A percentile compares a stretch with the other conserved stretches of the same genome.
These are phyloP conservation scores for Plectosphaerella sp. DNA, from an alignment of 2,329 filamentous ascomycete species.

Conservation along the genomic window DNA sequence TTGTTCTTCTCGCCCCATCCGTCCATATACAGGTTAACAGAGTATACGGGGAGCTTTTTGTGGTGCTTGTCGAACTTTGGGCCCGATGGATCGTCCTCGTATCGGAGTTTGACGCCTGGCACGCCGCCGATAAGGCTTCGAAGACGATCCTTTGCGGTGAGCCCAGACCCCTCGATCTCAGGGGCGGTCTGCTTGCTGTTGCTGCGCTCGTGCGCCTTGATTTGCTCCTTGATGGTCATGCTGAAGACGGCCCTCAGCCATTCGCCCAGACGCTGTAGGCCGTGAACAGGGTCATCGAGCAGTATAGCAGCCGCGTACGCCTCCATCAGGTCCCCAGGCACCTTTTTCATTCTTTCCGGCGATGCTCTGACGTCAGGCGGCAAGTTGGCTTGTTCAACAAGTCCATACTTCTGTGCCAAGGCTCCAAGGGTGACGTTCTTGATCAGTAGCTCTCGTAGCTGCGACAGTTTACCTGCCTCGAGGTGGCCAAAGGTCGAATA, in stretches of 20 bases:
- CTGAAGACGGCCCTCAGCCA: slow-evolving; percentile 79
- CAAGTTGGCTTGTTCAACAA: slow-evolving; percentile 60
- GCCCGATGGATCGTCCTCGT: slow-evolving; percentile 48
- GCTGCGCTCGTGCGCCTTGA: slow-evolving; percentile 25
- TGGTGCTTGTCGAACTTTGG: slow-evolving; percentile 47
- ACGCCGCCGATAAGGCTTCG: slow-evolving; percentile 47
- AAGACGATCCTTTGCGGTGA: slow-evolving; percentile 45
- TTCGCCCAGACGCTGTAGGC: slow-evolving; percentile 54
- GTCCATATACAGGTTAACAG: slow-evolving; percentile 59
- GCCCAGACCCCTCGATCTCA: too few species aligned
- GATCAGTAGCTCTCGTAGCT: slow-evolving; percentile 73
- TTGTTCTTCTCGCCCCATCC: slow-evolving; percentile 64
- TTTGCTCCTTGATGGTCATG: slow-evolving; percentile 53
- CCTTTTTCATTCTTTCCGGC: slow-evolving; percentile 56
- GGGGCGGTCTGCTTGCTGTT: slow-evolving; percentile 9
- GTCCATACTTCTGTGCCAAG: slow-evolving; percentile 66
- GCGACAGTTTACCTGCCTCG: slow-evolving; percentile 64
- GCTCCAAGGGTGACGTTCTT: slow-evolving; percentile 73
- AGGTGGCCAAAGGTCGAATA: slow-evolving; percentile 65
- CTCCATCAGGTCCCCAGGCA: slow-evolving; percentile 84
- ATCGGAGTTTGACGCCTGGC: slow-evolving; percentile 56
- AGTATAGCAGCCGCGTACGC: slow-evolving; percentile 81
- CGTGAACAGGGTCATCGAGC: slow-evolving; percentile 59
- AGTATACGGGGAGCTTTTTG: slow-evolving; percentile 52
- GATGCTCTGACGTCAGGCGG: slow-evolving; percentile 39